phyloP scores from a whole-genome alignment of 2,329 filamentous ascomycete genomes.

The Xylaria sp. region DNA sequence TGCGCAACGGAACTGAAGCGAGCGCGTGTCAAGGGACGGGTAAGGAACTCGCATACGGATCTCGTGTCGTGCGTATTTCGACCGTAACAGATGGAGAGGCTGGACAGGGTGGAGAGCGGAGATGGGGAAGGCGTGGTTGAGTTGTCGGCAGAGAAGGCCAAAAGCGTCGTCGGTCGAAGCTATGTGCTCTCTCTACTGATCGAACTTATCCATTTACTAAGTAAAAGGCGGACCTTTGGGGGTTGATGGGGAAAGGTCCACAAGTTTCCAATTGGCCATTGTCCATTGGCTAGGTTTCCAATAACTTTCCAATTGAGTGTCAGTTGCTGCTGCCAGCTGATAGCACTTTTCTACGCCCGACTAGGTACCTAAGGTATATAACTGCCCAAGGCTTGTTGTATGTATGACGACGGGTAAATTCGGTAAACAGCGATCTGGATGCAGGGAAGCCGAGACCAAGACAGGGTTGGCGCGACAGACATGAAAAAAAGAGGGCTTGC shows the following conservation, averaged over 20 bases:
- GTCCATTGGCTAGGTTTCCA: constrained; percentile 21
- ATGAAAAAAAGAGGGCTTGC: constrained; percentile 34
- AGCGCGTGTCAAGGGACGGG: constrained; percentile 24
- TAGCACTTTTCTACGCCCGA: neutral
- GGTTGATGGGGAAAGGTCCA: constrained; percentile 24
- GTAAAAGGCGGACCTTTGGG: no score
- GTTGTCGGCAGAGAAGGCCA: constrained; percentile 12
- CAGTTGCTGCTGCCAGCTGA: neutral
- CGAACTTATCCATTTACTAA: no score
- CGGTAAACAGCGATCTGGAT: constrained; percentile 10
- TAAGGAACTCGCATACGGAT: constrained; percentile 3
- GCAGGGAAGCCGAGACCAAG: constrained; percentile 6
- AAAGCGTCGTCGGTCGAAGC: constrained; percentile 29
- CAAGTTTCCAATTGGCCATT: constrained; percentile 24
- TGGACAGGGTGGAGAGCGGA: neutral
- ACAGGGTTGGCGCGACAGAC: constrained; percentile 19
- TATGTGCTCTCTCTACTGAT: constrained; percentile 28
- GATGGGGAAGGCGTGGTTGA: constrained; percentile 6
- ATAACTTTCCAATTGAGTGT: neutral
- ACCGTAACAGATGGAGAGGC: neutral
- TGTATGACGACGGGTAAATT: constrained; percentile 39
- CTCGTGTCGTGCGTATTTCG: neutral
- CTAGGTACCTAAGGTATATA: neutral
- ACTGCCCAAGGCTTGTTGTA: no score
- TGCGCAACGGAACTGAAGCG: constrained; percentile 4